Conservation (phyloP, 1,284 basidiomycete genomes). For the Trichosporon coremiiforme region DNA sequence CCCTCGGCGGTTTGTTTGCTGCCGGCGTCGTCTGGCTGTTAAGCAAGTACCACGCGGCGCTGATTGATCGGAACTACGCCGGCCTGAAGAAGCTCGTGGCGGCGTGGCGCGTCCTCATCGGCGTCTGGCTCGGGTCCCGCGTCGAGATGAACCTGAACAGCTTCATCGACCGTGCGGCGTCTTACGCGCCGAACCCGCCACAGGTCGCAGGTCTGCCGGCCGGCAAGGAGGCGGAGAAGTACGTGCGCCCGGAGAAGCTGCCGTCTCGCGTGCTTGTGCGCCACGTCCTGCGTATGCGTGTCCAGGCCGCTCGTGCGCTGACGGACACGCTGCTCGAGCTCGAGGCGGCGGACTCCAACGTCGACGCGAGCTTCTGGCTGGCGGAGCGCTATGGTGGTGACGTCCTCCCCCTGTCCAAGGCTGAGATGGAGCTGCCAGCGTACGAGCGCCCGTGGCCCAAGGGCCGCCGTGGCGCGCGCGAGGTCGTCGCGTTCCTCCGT, state of each 20-base stretch:
- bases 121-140: constrained; percentile 79
- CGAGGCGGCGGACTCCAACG: constrained; percentile 52
- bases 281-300: constrained; percentile 77
- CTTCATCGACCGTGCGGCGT: constrained; percentile 58
- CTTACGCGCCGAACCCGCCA: constrained; percentile 50
- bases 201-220: constrained; percentile 44
- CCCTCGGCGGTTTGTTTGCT: constrained; percentile 59
- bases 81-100: constrained; percentile 73
- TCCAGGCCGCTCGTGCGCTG: constrained; percentile 73
- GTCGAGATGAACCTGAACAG: constrained; percentile 79
- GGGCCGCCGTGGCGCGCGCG: constrained; percentile 45
- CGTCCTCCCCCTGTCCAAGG: constrained; percentile 32
- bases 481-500: constrained; percentile 54
- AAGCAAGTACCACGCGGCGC: constrained; percentile 68
- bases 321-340: constrained; percentile 70
- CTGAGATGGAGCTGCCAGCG: constrained; percentile 35
- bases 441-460: constrained; percentile 44
- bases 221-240: constrained; percentile 40
- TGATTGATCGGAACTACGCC: constrained; percentile 67
- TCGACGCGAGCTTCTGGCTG: constrained; percentile 54
- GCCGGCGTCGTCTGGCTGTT: constrained; percentile 68
- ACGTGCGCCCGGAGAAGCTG: constrained; percentile 59
- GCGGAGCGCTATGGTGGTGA: constrained; percentile 47
- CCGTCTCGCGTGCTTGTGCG: constrained; percentile 78
- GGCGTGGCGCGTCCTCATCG: constrained; percentile 85